Conservation (phyloP, 2,329 filamentous ascomycete genomes). For the Colletotrichum abscissum region DNA sequence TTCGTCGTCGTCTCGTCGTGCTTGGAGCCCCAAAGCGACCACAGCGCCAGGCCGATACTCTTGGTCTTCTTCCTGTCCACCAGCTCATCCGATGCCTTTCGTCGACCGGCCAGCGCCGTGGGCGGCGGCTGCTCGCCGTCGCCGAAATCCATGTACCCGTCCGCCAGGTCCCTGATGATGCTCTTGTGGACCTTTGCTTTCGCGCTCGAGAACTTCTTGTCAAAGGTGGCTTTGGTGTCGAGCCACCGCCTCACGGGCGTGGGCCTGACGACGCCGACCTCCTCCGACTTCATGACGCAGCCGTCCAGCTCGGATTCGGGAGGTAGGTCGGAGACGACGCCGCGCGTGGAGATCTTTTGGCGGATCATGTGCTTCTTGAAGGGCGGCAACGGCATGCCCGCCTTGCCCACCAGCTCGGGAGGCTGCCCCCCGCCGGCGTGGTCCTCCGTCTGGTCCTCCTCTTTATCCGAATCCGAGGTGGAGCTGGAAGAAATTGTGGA, state of each 20-base stretch:
- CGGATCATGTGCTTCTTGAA: slow-evolving; percentile 93
- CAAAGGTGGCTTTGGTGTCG: slow-evolving; percentile 77
- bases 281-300: slow-evolving; percentile 70
- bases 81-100: slow-evolving; percentile 59
- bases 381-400: slow-evolving; percentile 82
- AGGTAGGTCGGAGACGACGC: slow-evolving; percentile 76
- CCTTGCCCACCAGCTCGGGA: slow-evolving; percentile 74
- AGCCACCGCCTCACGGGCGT: slow-evolving; percentile 88
- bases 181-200: slow-evolving; percentile 80
- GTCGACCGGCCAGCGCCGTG: slow-evolving; percentile 81
- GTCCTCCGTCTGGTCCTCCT: slow-evolving; percentile 39
- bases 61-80: slow-evolving; percentile 68
- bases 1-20: slow-evolving; percentile 83
- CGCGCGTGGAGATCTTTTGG: slow-evolving; percentile 84
- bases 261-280: slow-evolving; percentile 84
- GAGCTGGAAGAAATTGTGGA: slow-evolving; percentile 80
- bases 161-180: slow-evolving; percentile 77
- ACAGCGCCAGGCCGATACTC: slow-evolving; percentile 83
- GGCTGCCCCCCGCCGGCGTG: slow-evolving; percentile 19
- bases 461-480: slow-evolving; percentile 51
- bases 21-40: slow-evolving; percentile 89
- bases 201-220: slow-evolving; percentile 75
- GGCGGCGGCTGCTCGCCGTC: slow-evolving; percentile 83
- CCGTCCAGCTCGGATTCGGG: slow-evolving; percentile 72
- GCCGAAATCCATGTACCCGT: slow-evolving; percentile 77